Evolutionary conservation across 208 protist species (phyloP).

Genomic region (Naegleria lovaniensis): DNA sequence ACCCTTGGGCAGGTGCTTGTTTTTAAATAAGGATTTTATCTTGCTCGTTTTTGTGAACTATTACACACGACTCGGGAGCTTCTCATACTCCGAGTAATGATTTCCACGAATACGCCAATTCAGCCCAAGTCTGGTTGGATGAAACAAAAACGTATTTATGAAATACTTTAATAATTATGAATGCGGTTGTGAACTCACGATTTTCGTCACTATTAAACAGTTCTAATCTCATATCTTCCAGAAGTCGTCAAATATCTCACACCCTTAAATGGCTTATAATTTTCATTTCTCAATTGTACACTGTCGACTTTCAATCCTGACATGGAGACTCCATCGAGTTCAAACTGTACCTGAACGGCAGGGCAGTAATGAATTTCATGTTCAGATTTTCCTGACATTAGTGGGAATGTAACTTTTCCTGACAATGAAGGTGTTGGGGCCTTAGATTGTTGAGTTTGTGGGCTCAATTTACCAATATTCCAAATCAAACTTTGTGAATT

Average conservation of each 20-base stretch:
- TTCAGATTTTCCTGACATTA: neutral
- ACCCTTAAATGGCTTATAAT: slow-evolving; percentile 40
- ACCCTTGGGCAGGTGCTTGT: too few species aligned
- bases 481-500: slow-evolving; percentile 57
- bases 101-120: too few species aligned
- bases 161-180: too few species aligned
- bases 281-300: slow-evolving; percentile 30
- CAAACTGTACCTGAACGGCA: slow-evolving; percentile 22
- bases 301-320: slow-evolving; percentile 31
- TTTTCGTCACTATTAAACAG: slow-evolving; percentile 14
- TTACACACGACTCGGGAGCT: too few species aligned
- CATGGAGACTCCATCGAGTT: neutral
- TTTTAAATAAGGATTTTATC: too few species aligned
- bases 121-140: too few species aligned
- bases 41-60: too few species aligned
- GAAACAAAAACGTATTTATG: too few species aligned
- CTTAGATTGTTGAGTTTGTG: slow-evolving; percentile 9
- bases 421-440: neutral
- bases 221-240: slow-evolving; percentile 33
- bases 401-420: slow-evolving; percentile 5
- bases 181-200: too few species aligned
- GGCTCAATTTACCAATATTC: slow-evolving; percentile 60
- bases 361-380: neutral
- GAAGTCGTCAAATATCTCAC: slow-evolving; percentile 30
- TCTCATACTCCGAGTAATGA: too few species aligned